Evolutionary conservation across 73 alveolate genomes (phyloP).

Genomic region (Paramecium octaurelia): DNA sequence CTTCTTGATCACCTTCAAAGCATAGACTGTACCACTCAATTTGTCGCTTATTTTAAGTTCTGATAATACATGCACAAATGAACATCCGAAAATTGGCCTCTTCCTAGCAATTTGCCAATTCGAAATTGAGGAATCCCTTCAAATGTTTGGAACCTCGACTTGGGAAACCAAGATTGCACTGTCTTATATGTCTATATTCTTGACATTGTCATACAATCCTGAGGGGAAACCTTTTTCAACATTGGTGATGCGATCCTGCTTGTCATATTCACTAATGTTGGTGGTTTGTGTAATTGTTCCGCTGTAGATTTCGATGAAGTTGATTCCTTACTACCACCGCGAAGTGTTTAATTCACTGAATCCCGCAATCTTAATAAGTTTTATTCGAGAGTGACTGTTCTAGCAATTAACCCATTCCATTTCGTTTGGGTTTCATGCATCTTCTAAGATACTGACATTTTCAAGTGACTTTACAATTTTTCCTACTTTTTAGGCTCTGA

Average conservation of each 20-base stretch:
- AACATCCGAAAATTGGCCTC: conserved; percentile 17
- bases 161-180: conserved; percentile 24
- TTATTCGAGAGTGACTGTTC: conserved; percentile 27
- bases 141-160: background rate
- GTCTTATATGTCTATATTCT: background rate
- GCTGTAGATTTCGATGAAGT: conserved; percentile 14
- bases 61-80: conserved; percentile 3
- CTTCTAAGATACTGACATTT: background rate
- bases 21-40: conserved; percentile 9
- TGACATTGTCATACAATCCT: conserved; percentile 33
- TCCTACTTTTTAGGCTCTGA: background rate
- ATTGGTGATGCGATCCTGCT: conserved; percentile 35
- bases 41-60: background rate
- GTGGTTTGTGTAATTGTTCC: background rate
- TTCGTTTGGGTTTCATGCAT: background rate
- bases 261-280: conserved; percentile 30
- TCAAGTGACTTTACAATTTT: background rate
- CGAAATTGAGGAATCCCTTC: conserved; percentile 12
- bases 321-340: conserved; percentile 37
- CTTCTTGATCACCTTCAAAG: conserved; percentile 28
- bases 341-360: conserved; percentile 1
- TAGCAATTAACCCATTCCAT: conserved; percentile 43
- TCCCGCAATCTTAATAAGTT: conserved; percentile 11
- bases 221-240: background rate
- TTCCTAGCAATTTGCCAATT: conserved; percentile 7